Base-by-base conservation (phyloP, 768 basidiomycete genomes). In the Suillus tomentosus region DNA sequence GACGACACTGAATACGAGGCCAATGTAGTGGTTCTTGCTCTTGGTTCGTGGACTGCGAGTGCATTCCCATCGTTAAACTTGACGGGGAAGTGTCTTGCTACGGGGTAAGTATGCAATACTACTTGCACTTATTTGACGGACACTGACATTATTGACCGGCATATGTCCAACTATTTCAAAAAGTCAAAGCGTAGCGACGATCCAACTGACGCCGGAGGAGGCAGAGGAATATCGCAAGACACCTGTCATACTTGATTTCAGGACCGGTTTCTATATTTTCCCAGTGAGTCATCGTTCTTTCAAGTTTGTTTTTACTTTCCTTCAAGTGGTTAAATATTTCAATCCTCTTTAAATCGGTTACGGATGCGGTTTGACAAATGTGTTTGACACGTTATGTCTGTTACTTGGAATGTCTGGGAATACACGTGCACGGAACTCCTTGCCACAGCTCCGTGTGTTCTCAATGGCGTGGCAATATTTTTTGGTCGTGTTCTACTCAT, bases 1-100 rank as follows among this genome's bases (percentile, higher is more conserved):
- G 85, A 88, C 71, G 92, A 89, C 9, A 78, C 79, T 3, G 66
- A 72, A 13, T 83, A 86, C 67, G 68, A 77, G 17, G 90, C 88
- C 1, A 84, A 88, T 61, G 67, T 86, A 55, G 82, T 94, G 9
- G 79, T 96, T 36, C 73, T 95, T 40, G 87, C 92, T 9, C 79
- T 87, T 15, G 94, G 95, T 27, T 84, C 90, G 6, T 97, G 96
- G 96, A 95, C 94, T 1, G 86, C 92, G 10, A 88, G 89, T 2
- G 74, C 88, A 1, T 93, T 96, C 71, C 86, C 88, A 9, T 82
- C 83, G 45, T 74, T 88, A 10, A 74, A 78, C 14, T 70, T 91
- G 45, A 77, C 81, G 17, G 72, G 77, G 3, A 78, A 75, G 27
- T 88, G 88, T 66, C 76, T 88, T 9, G 92, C 96, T 2, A 95